phyloP scores from a whole-genome alignment of 2,329 filamentous ascomycete species.

The Claviceps pazoutovae region DNA sequence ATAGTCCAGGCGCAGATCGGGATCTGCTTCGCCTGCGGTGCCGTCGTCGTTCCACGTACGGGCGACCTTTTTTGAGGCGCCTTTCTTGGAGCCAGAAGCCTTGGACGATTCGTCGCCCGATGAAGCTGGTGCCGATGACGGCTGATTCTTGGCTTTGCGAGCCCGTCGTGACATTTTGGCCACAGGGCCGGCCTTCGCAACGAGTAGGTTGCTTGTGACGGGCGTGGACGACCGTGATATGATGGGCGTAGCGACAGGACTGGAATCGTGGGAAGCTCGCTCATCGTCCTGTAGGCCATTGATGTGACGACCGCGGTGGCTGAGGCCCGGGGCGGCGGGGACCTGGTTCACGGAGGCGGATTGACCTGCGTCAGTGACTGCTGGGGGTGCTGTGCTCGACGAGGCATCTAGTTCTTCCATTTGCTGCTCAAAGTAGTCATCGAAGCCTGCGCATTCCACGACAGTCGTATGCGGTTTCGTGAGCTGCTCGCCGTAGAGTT shows the following conservation, averaged over 20 bases:
- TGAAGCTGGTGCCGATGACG: conserved; percentile 47
- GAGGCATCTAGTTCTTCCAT: conserved; percentile 63
- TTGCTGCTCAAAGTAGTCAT: conserved; percentile 90
- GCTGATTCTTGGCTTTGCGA: conserved; percentile 49
- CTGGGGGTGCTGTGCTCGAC: conserved; percentile 19
- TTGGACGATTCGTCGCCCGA: conserved; percentile 69
- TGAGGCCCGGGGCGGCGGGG: conserved; percentile 24
- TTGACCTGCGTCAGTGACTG: conserved; percentile 15
- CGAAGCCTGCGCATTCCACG: conserved; percentile 67
- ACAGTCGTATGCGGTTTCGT: conserved; percentile 66
- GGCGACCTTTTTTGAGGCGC: conserved; percentile 56
- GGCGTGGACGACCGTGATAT: conserved; percentile 72
- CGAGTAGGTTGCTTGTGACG: conserved; percentile 45
- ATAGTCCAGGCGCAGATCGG: conserved; percentile 68
- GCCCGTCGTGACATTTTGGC: conserved; percentile 69
- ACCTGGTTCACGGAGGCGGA: conserved; percentile 8
- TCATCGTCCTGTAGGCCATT: conserved; percentile 19
- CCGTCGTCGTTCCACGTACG: conserved; percentile 90
- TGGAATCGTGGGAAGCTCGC: conserved; percentile 48
- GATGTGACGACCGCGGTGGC: conserved; percentile 24
- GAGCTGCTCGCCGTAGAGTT: conserved; percentile 78
- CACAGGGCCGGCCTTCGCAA: conserved; percentile 60
- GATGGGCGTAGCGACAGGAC: conserved; percentile 56
- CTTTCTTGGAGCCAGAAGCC: conserved; percentile 28
- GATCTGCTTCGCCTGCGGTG: conserved; percentile 66